Conservation (phyloP, 2,329 filamentous ascomycete species). For the Helicocarpus griseus region DNA sequence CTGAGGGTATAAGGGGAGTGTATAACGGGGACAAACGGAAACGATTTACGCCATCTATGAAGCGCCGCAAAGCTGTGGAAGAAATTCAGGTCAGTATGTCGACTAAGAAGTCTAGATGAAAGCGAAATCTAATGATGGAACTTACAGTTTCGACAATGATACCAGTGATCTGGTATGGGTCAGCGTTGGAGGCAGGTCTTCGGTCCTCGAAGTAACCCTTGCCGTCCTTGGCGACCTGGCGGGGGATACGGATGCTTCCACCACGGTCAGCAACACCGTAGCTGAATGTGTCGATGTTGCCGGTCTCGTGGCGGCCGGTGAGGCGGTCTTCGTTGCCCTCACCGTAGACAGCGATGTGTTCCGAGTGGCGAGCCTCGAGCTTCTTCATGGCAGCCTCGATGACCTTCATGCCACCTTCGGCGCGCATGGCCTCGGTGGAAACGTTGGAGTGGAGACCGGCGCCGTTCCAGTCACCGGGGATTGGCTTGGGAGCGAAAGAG, state of each 20-base stretch:
- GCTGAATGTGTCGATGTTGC: conserved; percentile 82
- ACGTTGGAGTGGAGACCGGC: conserved; percentile 92
- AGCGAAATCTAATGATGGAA: conserved; percentile 2
- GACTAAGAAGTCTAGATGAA: not conserved
- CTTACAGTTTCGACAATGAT: conserved; percentile 64
- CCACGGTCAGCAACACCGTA: conserved; percentile 96
- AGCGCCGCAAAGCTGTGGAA: conserved; percentile 30
- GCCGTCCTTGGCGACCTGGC: conserved; percentile 73
- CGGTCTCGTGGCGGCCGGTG: conserved; percentile 90
- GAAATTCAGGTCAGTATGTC: conserved; percentile 5
- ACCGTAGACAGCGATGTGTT: conserved; percentile 89
- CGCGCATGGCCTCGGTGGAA: conserved; percentile 78
- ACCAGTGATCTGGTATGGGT: conserved; percentile 76
- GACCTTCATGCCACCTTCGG: conserved; percentile 86
- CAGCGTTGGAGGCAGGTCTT: conserved; percentile 73
- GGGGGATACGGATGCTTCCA: conserved; percentile 84
- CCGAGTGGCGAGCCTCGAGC: conserved; percentile 64
- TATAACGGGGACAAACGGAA: conserved; percentile 19
- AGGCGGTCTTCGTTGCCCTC: conserved; percentile 93
- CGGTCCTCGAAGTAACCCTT: conserved; percentile 92
- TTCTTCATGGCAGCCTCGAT: conserved; percentile 84
- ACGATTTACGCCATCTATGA: conserved; percentile 20
- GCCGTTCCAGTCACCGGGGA: conserved; percentile 94
- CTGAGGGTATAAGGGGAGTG: conserved; percentile 32
- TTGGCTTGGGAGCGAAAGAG: conserved; percentile 90